Evolutionary conservation across 73 alveolate species (phyloP).

Genomic region (Uronychia binucleata): DNA sequence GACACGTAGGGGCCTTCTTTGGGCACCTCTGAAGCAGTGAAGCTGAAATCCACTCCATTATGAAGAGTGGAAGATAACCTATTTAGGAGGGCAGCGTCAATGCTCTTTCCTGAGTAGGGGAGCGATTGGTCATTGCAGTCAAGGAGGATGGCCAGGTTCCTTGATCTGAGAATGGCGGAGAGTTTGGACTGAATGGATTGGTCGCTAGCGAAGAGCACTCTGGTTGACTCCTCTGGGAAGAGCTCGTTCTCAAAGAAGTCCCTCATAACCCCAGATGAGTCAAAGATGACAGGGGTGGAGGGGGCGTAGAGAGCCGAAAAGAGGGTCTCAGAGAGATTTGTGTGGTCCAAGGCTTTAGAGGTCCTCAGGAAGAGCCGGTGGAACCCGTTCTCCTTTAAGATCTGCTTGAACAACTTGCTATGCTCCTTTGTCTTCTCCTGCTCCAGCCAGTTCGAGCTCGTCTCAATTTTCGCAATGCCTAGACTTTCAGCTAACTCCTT

Average conservation of each 20-base stretch:
- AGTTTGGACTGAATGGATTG: not conserved
- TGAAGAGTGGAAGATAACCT: slow-evolving; percentile 23
- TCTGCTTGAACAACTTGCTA: slow-evolving; percentile 32
- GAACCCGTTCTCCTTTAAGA: slow-evolving; percentile 54
- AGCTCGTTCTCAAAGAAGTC: slow-evolving; percentile 15
- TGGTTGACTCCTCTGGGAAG: not conserved
- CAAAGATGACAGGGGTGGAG: slow-evolving; percentile 42
- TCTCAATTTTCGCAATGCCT: slow-evolving; percentile 9
- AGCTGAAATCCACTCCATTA: slow-evolving; percentile 47
- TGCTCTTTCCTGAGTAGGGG: slow-evolving; percentile 20
- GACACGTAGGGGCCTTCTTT: not conserved
- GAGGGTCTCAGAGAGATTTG: slow-evolving; percentile 30
- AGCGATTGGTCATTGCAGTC: slow-evolving; percentile 28
- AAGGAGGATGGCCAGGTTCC: slow-evolving; percentile 23
- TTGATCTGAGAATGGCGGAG: slow-evolving; percentile 9
- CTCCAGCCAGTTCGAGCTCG: slow-evolving; percentile 31
- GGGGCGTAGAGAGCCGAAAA: slow-evolving; percentile 56
- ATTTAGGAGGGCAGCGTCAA: slow-evolving; percentile 26
- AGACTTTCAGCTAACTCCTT: slow-evolving; percentile 40
- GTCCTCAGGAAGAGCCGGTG: slow-evolving; percentile 8
- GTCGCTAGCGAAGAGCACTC: not conserved
- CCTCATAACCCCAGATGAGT: slow-evolving; percentile 48
- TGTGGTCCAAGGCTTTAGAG: slow-evolving; percentile 7
- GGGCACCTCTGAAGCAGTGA: slow-evolving; percentile 1
- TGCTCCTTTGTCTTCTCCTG: slow-evolving; percentile 7